A percentile compares a stretch with the other conserved stretches of the same genome.
Conservation (phyloP, 371 early-diverging fungal species). For the Zychaea mexicana region DNA sequence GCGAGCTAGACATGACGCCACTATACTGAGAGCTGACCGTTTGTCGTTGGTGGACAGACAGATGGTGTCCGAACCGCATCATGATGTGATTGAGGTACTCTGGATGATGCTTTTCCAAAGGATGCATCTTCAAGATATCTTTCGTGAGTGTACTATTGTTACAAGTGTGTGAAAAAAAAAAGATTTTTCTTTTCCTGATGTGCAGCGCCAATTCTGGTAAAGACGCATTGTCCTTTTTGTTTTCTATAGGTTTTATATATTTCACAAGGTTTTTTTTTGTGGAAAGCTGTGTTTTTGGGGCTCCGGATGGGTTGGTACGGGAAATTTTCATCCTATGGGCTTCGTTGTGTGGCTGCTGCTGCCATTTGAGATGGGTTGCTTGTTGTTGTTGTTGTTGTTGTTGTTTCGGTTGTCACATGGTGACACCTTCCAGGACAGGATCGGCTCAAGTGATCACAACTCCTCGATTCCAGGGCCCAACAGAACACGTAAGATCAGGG, state of each 20-base stretch:
- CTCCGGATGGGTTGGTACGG: background rate
- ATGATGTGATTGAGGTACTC: constrained; percentile 9
- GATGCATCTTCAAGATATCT: no score
- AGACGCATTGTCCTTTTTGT: background rate
- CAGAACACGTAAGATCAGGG: background rate
- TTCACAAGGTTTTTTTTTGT: background rate
- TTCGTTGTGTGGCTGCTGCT: background rate
- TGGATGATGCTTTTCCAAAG: constrained; percentile 1
- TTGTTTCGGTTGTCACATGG: background rate
- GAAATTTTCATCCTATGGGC: background rate
- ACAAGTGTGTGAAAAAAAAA: background rate
- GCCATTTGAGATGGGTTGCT: no score
- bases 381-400: no score
- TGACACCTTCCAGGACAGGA: background rate
- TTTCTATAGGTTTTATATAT: background rate
- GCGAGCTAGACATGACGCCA: constrained; percentile 3
- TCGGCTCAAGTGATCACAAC: background rate
- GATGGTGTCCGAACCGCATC: constrained; percentile 13
- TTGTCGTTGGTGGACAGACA: constrained; percentile 5
- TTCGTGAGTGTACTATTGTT: no score
- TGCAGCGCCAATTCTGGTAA: background rate
- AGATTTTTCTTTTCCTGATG: background rate
- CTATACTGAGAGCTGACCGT: background rate
- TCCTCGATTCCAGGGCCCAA: background rate
- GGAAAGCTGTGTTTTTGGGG: no score